A percentile compares a stretch with the other conserved stretches of the same genome.
Conservation (phyloP, 1,284 basidiomycete genomes). For the Cryptococcus sp. region DNA sequence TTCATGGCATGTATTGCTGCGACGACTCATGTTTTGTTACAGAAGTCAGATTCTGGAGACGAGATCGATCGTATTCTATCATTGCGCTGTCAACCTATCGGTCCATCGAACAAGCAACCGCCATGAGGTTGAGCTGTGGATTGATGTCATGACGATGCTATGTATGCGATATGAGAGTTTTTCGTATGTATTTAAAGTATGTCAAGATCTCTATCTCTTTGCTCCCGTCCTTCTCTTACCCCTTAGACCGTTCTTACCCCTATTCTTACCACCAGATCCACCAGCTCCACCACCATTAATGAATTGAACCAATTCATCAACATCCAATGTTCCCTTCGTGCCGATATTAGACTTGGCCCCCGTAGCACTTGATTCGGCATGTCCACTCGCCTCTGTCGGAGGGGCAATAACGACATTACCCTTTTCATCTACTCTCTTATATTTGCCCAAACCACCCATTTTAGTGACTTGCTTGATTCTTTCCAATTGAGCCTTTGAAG, state of each 20-base stretch:
- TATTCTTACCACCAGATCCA: background rate
- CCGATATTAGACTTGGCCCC: slow-evolving; percentile 27
- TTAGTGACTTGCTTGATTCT: slow-evolving; percentile 20
- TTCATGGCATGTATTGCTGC: too few species aligned
- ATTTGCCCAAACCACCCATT: slow-evolving; percentile 3
- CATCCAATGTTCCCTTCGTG: slow-evolving; percentile 40
- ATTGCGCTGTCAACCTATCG: too few species aligned
- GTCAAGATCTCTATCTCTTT: slow-evolving; percentile 23
- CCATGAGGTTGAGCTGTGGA: too few species aligned
- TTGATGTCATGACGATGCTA: too few species aligned
- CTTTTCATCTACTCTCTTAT: slow-evolving; percentile 4
- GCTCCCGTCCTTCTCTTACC: slow-evolving; percentile 48
- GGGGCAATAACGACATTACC: slow-evolving; percentile 9
- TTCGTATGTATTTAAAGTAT: too few species aligned
- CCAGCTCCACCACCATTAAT: slow-evolving; percentile 38
- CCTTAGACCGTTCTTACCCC: slow-evolving; percentile 44
- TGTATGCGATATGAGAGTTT: too few species aligned
- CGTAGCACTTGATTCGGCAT: slow-evolving; percentile 6
- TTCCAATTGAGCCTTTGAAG: slow-evolving; percentile 37
- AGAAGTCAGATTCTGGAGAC: too few species aligned
- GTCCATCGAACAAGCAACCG: too few species aligned
- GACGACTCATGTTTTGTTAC: too few species aligned
- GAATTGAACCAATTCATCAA: slow-evolving; percentile 51
- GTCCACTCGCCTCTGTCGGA: slow-evolving; percentile 9
- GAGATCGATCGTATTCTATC: too few species aligned